phyloP scores from a whole-genome alignment of 23 red algal genomes.

The Gracilaria gracilis region DNA sequence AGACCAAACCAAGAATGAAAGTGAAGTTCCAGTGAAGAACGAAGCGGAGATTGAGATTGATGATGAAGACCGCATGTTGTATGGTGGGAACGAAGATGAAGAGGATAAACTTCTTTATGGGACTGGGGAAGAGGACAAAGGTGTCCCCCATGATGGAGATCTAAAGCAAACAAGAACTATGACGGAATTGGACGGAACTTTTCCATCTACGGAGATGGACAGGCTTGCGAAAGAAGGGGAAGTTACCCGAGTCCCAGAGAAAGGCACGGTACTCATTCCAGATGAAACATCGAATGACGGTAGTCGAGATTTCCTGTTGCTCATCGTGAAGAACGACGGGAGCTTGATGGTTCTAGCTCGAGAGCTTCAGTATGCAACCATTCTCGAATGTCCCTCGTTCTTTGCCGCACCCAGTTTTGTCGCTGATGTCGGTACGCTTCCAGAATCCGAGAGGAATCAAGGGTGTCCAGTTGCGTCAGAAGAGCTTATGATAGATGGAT shows the following conservation, averaged over 20 bases:
- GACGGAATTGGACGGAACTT: not conserved
- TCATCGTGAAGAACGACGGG: conserved; percentile 20
- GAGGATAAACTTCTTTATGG: conserved; percentile 70
- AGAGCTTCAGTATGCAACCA: conserved; percentile 21
- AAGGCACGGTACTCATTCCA: conserved; percentile 20
- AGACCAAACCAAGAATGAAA: not conserved
- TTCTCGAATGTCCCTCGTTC: conserved; percentile 54
- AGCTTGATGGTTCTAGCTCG: conserved; percentile 30
- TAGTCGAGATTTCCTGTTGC: conserved; percentile 4
- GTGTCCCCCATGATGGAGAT: not conserved
- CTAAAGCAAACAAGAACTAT: not conserved
- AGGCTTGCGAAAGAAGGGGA: not conserved
- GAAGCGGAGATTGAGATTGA: conserved; percentile 46
- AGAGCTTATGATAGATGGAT: conserved; percentile 25
- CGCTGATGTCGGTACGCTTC: not conserved
- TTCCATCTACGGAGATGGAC: not conserved
- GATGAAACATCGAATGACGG: not conserved
- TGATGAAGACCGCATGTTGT: conserved; percentile 70
- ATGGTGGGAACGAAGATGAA: conserved; percentile 62
- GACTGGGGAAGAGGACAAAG: conserved; percentile 29
- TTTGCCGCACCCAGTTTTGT: conserved; percentile 44
- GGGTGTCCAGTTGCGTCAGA: conserved; percentile 19
- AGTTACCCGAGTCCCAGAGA: not conserved
- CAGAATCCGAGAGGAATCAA: not conserved
- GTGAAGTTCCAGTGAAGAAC: not conserved